Conservation (phyloP, 1,139 yeast species). For the Ogataea hybrid region DNA sequence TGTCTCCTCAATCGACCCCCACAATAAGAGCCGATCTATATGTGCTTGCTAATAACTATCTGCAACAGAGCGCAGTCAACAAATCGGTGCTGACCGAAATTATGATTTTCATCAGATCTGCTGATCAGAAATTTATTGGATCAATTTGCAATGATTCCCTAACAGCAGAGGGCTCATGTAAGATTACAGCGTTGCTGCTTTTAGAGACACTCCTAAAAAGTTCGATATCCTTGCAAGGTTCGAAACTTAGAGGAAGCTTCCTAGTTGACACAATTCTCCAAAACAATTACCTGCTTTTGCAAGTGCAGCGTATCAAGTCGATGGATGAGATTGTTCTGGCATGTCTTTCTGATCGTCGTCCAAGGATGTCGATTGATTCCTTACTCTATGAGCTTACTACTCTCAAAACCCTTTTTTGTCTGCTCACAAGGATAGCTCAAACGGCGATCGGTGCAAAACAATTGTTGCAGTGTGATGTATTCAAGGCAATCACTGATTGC, state of each 20-base stretch:
- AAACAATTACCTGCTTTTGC: slow-evolving; percentile 60
- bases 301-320: slow-evolving; percentile 66
- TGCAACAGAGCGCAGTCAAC: slow-evolving; percentile 49
- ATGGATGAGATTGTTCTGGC: slow-evolving; percentile 61
- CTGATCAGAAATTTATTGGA: slow-evolving; percentile 62
- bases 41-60: slow-evolving; percentile 64
- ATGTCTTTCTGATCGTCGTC: slow-evolving; percentile 26
- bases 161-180: slow-evolving; percentile 72
- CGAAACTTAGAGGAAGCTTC: slow-evolving; percentile 44
- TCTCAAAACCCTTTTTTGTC: slow-evolving; percentile 66
- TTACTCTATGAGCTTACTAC: slow-evolving; percentile 72
- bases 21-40: slow-evolving; percentile 76
- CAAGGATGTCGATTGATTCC: slow-evolving; percentile 46
- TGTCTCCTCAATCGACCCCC: slow-evolving; percentile 66
- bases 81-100: slow-evolving; percentile 45
- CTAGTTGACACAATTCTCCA: slow-evolving; percentile 60
- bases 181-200: slow-evolving; percentile 73
- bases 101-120: slow-evolving; percentile 50
- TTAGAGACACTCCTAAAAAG: slow-evolving; percentile 68
- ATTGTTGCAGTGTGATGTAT: slow-evolving; percentile 69
- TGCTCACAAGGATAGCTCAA: slow-evolving; percentile 73
- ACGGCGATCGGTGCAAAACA: slow-evolving; percentile 75
- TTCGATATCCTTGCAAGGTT: slow-evolving; percentile 38
- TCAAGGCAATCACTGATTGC: slow-evolving; percentile 58
- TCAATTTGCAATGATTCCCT: slow-evolving; percentile 75